These are phyloP conservation scores for Gautieria morchelliformis DNA, from an alignment of 768 basidiomycete genomes.

Conservation along the genomic window DNA sequence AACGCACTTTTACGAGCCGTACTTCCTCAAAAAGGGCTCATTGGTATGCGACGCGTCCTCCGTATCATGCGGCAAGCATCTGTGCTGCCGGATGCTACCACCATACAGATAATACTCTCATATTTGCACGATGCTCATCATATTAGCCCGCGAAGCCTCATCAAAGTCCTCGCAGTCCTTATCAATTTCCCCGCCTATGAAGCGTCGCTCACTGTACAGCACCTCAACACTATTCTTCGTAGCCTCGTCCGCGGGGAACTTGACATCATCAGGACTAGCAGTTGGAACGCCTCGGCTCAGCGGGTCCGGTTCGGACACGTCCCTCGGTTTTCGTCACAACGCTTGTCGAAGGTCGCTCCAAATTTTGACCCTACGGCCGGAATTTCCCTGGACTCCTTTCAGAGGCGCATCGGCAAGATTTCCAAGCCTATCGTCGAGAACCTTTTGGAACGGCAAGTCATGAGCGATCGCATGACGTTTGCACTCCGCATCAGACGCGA, in stretches of 20 bases:
- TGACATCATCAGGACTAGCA: constrained; percentile 30
- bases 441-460: constrained; percentile 36
- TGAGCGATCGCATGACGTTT: constrained; percentile 47
- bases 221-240: constrained; percentile 47
- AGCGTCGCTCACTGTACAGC: constrained; percentile 42
- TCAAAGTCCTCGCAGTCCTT: constrained; percentile 37
- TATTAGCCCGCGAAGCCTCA: constrained; percentile 35
- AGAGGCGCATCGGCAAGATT: constrained; percentile 19
- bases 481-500: constrained; percentile 58
- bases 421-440: constrained; percentile 36
- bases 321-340: not conserved
- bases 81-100: constrained; percentile 43
- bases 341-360: not conserved
- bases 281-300: constrained; percentile 35
- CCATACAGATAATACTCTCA: constrained; percentile 44
- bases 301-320: constrained; percentile 1
- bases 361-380: constrained; percentile 43
- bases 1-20: constrained; percentile 51
- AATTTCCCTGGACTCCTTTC: constrained; percentile 26
- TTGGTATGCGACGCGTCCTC: constrained; percentile 36
- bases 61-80: constrained; percentile 44
- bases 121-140: constrained; percentile 37
- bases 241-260: constrained; percentile 45
- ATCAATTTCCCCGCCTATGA: constrained; percentile 21
- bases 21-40: constrained; percentile 39